Evolutionary conservation across 1,284 basidiomycete species (phyloP), one percentile per base, ranked within the genome.

Genomic region (Exobasidium rhododendri): DNA sequence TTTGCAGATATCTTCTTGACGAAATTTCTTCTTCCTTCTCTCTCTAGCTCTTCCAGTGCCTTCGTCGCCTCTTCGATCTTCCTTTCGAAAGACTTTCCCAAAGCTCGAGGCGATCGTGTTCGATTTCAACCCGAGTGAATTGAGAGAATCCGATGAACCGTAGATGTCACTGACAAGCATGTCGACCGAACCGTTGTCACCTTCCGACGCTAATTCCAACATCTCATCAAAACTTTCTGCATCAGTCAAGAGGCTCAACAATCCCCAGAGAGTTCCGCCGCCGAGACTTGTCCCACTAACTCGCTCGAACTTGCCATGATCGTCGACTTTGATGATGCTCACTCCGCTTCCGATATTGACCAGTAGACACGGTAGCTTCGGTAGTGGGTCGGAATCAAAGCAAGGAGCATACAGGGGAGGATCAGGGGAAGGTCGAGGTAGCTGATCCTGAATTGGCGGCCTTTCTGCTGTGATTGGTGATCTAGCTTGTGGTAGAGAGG

Each of bases 161-260:
- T 98, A 98, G 70, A 99, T 98, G 83, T 99, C 96, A 30, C 94
- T 94, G 49, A 99, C 94, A 56, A 98, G 88, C 94, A 98, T 98
- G 81, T 99, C 96, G 30, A 98, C 94, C 5, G 86, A 86, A 51
- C 89, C 86, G 77, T 99, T 97, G 82, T 97, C 92, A 45, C 96
- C 96, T 75, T 86, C 82, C 81, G 97, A 94, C 0, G 93, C 96
- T 28, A 98, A 83, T 14, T 88, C 86, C 65, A 99, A 84, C 94
- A 99, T 99, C 81, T 98, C 94, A 81, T 98, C 94, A 82, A 99
- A 99, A 47, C 86, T 90, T 52, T 86, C 89, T n/a, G 96, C 96
- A 51, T 92, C 91, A 22, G 96, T 99, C 67, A 99, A 83, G 63
- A 99, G 81, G 76, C 91, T 94, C 59, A 99, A 82, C 69, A 99